Base-by-base conservation (phyloP, 2,329 filamentous ascomycete genomes). In the Fonsecaea nubica region DNA sequence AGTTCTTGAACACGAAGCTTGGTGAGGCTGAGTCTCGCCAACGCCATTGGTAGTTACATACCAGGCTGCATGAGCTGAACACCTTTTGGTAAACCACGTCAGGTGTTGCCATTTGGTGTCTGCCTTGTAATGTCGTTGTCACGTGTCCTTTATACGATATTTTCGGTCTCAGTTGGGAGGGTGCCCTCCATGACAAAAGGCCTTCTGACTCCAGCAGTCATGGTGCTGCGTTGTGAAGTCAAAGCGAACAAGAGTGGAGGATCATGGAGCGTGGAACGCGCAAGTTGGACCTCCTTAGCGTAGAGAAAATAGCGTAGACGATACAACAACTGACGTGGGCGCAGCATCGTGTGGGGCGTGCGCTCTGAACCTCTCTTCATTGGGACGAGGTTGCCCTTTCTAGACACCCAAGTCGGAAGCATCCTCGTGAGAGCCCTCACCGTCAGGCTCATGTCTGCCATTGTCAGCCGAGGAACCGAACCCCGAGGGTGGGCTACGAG, bases 21-120 rank as follows among this genome's bases (percentile, higher is more conserved):
- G 42, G n/a, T 48, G 42, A 48, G 42, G 42, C 42, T 21, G 42
- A 48, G 18, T 48, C 42, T 48, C 42, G 42, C 18, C 42, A 9
- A 21, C 18, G n/a, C 18, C 7, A 48, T 48, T 21, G 42, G 42
- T 3, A 48, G 42, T 9, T 8, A 48, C 9, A 21, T 25, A 21
- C 25, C 42, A 21, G 42, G 42, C 42, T 48, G n/a, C 42, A 48
- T 12, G 18, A 21, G n/a, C 42, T 25, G 42, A 48, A 25, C n/a
- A 48, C 10, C 42, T 21, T 18, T 21, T 25, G 25, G 18, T 9
- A 8, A 48, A 9, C 12, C 38, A 12, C 38, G 15, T 42, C 38
- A 13, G 7, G n/a, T 48, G 7, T 8, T 48, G 18, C 9, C 8
- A 21, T 6, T 21, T 18, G 4, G 18, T 48, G 42, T 48, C 42